Evolutionary conservation across 2,329 filamentous ascomycete genomes (phyloP), one percentile per base, ranked within the genome.

Genomic region (Lasiodiplodia citricola): DNA sequence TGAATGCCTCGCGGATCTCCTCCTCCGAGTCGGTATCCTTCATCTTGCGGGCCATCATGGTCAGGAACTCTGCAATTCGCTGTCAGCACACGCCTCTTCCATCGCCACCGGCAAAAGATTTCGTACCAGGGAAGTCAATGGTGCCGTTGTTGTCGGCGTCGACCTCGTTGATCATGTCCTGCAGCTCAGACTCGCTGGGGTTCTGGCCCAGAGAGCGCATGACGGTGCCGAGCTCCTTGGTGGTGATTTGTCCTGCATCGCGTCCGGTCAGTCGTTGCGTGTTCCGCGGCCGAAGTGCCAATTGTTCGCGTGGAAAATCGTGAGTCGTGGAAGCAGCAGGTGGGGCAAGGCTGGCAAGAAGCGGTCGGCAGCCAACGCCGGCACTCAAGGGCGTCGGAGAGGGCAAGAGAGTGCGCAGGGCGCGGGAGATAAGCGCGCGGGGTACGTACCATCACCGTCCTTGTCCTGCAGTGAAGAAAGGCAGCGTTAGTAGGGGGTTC

Each of bases 121-220:
- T 14, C 69, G 70, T 78, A 87, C 86, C 86, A 68, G 88, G 85
- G 77, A 90, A 89, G 76, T 89, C 87, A 75, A 90, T 89, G 73
- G 87, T 87, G 77, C 88, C 88, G 73, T 87, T 88, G 77, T 88
- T 87, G 81, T 90, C 87, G 72, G 85, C 82, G 73, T 90, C 88
- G 71, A 89, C 87, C 79, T 90, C 88, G 80, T 88, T 88, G 81
- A 90, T 88, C 82, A 90, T 88, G 78, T 90, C 87, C 77, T 88
- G 85, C 66, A 90, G 83, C 79, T 90, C 88, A 68, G 85, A 84
- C 72, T 88, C 86, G 79, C 85, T 87, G 70, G 88, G 86, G 78
- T 88, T 88, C 75, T 89, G 85, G 74, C 87, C 87, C 50, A 90
- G 86, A 68, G 86, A 87, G 76, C 84, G 83, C 87, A 90, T 90